A percentile compares a stretch with the other conserved stretches of the same genome.
phyloP scores from a whole-genome alignment of 1,139 yeast genomes.

The Nematodospora anomalae region DNA sequence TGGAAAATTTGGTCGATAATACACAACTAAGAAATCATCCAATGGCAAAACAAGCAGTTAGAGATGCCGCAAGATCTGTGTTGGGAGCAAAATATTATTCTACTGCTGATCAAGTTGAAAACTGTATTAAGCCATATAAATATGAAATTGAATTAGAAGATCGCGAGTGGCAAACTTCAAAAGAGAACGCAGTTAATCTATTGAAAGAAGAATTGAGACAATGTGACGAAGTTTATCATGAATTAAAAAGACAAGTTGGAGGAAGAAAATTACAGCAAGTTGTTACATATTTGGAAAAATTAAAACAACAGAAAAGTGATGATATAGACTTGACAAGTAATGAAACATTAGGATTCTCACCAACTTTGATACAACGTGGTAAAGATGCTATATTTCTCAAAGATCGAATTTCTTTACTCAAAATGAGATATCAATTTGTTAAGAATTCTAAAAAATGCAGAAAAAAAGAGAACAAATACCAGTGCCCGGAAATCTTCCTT shows the following conservation, averaged over 20 bases:
- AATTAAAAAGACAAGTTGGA: slow-evolving; percentile 74
- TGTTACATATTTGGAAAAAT: slow-evolving; percentile 64
- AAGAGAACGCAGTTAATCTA: slow-evolving; percentile 72
- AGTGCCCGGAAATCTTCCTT: slow-evolving; percentile 91
- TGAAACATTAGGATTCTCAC: slow-evolving; percentile 78
- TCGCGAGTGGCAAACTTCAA: slow-evolving; percentile 84
- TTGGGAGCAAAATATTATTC: slow-evolving; percentile 77
- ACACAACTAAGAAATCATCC: slow-evolving; percentile 85
- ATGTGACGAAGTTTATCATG: slow-evolving; percentile 64
- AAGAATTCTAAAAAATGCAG: slow-evolving; percentile 73
- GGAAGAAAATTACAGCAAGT: slow-evolving; percentile 82
- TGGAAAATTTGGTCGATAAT: slow-evolving; percentile 66
- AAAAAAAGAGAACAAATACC: slow-evolving; percentile 75
- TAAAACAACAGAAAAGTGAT: slow-evolving; percentile 46
- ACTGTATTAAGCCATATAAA: slow-evolving; percentile 95
- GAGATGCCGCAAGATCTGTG: slow-evolving; percentile 82
- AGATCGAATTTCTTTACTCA: slow-evolving; percentile 70
- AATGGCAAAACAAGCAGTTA: slow-evolving; percentile 74
- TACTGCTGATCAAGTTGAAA: slow-evolving; percentile 97
- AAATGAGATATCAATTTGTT: slow-evolving; percentile 73
- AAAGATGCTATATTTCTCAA: slow-evolving; percentile 79
- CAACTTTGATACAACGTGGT: slow-evolving; percentile 70
- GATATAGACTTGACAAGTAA: slow-evolving; percentile 46
- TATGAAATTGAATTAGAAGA: slow-evolving; percentile 96
- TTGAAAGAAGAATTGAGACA: slow-evolving; percentile 84